Conservation (phyloP, 2,329 filamentous ascomycete species). For the Teratosphaeria zuluensis region DNA sequence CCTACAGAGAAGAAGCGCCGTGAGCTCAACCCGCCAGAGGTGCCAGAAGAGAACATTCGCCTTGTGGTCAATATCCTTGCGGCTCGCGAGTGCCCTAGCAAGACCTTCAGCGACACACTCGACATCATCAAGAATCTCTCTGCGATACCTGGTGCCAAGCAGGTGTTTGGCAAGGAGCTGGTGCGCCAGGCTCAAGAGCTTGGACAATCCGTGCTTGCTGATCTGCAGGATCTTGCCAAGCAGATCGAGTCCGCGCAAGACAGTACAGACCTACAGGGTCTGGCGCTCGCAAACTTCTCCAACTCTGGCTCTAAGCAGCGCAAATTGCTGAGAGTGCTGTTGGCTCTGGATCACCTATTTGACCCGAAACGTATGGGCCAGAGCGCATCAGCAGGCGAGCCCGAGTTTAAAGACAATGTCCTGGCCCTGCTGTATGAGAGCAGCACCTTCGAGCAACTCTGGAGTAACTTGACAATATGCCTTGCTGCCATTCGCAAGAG, state of each 20-base stretch:
- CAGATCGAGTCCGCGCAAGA: constrained; percentile 80
- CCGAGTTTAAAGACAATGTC: constrained; percentile 69
- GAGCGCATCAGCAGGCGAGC: constrained; percentile 30
- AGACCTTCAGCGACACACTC: constrained; percentile 95
- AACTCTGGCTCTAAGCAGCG: constrained; percentile 93
- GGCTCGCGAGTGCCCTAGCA: constrained; percentile 89
- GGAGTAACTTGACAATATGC: constrained; percentile 85
- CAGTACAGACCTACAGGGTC: constrained; percentile 88
- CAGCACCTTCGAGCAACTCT: constrained; percentile 78
- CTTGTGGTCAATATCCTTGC: constrained; percentile 96
- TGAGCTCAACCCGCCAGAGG: constrained; percentile 66
- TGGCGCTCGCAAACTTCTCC: constrained; percentile 90
- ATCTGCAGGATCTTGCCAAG: constrained; percentile 73
- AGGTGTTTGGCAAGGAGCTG: constrained; percentile 85
- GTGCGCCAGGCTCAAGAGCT: constrained; percentile 77
- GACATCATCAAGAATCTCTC: constrained; percentile 98
- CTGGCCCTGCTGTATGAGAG: constrained; percentile 84
- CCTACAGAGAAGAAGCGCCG: constrained; percentile 43
- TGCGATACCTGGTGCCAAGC: constrained; percentile 79
- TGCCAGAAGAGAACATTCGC: constrained; percentile 81
- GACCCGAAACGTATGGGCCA: constrained; percentile 52
- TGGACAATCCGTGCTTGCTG: constrained; percentile 72
- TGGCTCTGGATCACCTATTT: constrained; percentile 91
- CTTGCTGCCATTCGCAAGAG: constrained; percentile 79
- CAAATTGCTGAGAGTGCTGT: constrained; percentile 83